phyloP scores from a whole-genome alignment of 129 eudicot genomes.

The Solidago caesia region DNA sequence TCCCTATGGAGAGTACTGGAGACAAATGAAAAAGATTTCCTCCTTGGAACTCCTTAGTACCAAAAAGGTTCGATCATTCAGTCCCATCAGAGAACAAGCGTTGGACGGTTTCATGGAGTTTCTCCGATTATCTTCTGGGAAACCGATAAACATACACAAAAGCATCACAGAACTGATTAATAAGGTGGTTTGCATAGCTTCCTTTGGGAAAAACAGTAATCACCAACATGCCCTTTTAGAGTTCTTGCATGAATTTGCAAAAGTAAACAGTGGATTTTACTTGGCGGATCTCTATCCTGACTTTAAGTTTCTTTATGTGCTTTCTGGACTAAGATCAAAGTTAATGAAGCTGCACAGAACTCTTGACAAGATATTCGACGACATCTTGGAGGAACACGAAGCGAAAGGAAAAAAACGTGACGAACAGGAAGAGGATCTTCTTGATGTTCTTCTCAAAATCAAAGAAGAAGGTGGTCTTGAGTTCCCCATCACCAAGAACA shows the following conservation, averaged over 20 bases:
- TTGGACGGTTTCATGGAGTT: slow-evolving; percentile 3
- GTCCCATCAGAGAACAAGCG: slow-evolving; percentile 23
- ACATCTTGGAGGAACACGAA: slow-evolving; percentile 5
- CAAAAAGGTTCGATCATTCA: slow-evolving; percentile 27
- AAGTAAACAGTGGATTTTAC: slow-evolving; percentile 16
- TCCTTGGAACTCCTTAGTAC: slow-evolving; percentile 33
- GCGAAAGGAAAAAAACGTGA: not conserved
- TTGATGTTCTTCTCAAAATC: slow-evolving; percentile 19
- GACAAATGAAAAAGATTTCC: slow-evolving; percentile 28
- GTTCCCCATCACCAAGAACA: slow-evolving; percentile 9
- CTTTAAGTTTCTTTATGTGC: slow-evolving; percentile 5
- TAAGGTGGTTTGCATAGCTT: slow-evolving; percentile 16
- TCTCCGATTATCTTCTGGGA: slow-evolving; percentile 5
- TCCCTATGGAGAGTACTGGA: slow-evolving; percentile 28
- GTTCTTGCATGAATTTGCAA: not conserved
- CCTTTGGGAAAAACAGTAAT: slow-evolving; percentile 15
- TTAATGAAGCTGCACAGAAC: slow-evolving; percentile 18
- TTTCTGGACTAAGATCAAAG: slow-evolving; percentile 24
- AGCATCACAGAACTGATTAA: not conserved
- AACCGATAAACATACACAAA: slow-evolving; percentile 10
- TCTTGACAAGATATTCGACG: slow-evolving; percentile 21
- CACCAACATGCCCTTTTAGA: slow-evolving; percentile 16
- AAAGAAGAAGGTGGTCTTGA: slow-evolving; percentile 15
- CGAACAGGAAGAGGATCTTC: slow-evolving; percentile 21
- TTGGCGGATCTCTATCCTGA: slow-evolving; percentile 21